phyloP scores from a whole-genome alignment of 75 land plant species.

The Pinus taeda region DNA sequence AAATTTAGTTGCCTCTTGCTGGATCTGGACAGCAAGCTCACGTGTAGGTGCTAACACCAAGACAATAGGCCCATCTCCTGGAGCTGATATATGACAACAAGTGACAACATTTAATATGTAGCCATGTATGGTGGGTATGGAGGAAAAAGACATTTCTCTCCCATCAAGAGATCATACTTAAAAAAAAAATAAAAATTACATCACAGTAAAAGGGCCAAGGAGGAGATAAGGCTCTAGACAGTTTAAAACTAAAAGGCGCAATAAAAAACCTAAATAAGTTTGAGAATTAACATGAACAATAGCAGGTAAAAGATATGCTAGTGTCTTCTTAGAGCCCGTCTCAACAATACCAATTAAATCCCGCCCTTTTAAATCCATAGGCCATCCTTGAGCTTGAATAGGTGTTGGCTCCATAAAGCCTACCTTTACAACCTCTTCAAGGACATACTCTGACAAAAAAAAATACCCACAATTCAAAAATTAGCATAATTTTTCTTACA shows the following conservation, averaged over 20 bases:
- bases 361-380: slow-evolving; percentile 96
- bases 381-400: slow-evolving; percentile 99
- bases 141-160: not conserved
- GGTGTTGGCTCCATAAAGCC: slow-evolving; percentile 97
- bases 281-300: slow-evolving; percentile 99
- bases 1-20: slow-evolving; percentile 94
- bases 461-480: slow-evolving; percentile 4
- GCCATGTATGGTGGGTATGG: not conserved
- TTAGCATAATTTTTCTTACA: not conserved
- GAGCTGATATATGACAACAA: slow-evolving; percentile 42
- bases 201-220: not conserved
- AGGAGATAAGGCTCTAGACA: too few species aligned
- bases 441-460: slow-evolving; percentile 75
- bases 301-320: slow-evolving; percentile 90
- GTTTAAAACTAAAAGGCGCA: not conserved
- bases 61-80: slow-evolving; percentile 99
- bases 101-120: not conserved
- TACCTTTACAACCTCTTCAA: slow-evolving; percentile 84
- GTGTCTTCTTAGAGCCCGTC: slow-evolving; percentile 96
- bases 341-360: slow-evolving; percentile 97
- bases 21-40: slow-evolving; percentile 98
- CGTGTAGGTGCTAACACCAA: slow-evolving; percentile 95
- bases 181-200: not conserved
- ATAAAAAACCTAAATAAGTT: slow-evolving; percentile 64
- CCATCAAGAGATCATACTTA: not conserved